Conservation (phyloP, 768 basidiomycete species). For the Porphyrellus cyaneotinctus region DNA sequence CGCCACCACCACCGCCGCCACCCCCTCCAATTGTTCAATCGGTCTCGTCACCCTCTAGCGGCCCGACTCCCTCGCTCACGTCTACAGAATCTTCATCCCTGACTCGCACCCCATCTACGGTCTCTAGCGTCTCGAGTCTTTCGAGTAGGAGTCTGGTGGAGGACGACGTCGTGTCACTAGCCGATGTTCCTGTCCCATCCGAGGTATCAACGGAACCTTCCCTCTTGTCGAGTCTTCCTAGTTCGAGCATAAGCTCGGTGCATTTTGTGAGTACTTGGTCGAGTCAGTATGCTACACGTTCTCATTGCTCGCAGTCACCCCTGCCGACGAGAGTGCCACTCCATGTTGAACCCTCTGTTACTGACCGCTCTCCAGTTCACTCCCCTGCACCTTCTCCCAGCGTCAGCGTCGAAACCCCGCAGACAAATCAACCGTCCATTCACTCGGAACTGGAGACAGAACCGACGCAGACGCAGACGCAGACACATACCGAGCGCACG, state of each 20-base stretch:
- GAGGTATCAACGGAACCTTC: constrained; percentile 56
- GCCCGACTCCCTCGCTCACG: constrained; percentile 31
- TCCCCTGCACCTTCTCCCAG: constrained; percentile 43
- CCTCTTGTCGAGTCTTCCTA: constrained; percentile 45
- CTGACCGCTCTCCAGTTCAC: constrained; percentile 27
- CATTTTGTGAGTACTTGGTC: constrained; percentile 35
- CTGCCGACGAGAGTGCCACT: constrained; percentile 31
- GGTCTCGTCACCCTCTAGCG: constrained; percentile 33
- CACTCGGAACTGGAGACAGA: constrained; percentile 43
- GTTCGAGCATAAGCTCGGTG: constrained; percentile 16
- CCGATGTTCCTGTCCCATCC: constrained; percentile 16
- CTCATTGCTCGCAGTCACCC: constrained; percentile 23
- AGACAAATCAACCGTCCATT: constrained; percentile 46
- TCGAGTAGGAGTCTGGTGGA: constrained; percentile 38
- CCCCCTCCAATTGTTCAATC: constrained; percentile 22
- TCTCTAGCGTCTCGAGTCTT: constrained; percentile 42
- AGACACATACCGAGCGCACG: constrained; percentile 35
- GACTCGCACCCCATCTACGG: constrained; percentile 37
- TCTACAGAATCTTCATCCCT: constrained; percentile 29
- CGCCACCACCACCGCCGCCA: background rate
- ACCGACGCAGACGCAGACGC: constrained; percentile 35
- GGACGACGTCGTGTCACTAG: constrained; percentile 22
- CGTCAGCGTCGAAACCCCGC: constrained; percentile 49
- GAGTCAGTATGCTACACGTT: background rate
- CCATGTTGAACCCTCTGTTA: constrained; percentile 27